Evolutionary conservation across 2,329 filamentous ascomycete genomes (phyloP), one percentile per base, ranked within the genome.

Genomic region (Endothia cerciana): DNA sequence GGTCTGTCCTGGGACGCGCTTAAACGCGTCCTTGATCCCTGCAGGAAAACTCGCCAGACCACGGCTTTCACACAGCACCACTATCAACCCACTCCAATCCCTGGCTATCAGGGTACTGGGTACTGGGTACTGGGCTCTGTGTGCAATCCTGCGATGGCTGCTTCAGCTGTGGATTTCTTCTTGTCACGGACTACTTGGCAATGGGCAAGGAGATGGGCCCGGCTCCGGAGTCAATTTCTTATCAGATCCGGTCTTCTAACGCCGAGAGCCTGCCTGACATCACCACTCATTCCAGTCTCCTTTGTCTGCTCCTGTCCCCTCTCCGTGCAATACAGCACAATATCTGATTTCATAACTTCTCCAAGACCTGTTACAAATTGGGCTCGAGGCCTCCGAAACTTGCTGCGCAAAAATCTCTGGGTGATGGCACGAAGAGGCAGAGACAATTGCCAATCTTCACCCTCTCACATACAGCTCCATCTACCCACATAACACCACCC

Each of bases 31-130:
- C 4, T 8, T 43, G 40, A 59, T 59, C 57, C 57, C 57, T 59
- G 57, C 15, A 45, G 22, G 33, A 40, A 30, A 45, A 45, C 40
- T 59, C 40, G 22, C 25, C 57, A 41, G 38, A 25, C 40, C 36
- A 57, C 56, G 28, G 36, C 30, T 15, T 58, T 51, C 40, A 25
- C 40, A 25, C 57, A 47, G 65, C 56, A 58, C 62, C 53, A 66
- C 38, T 53, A 57, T 28, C 57, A 58, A 60, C 57, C 62, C 62
- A 64, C 62, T 49, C 25, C 25, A 19, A 49, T 60, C 58, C 58
- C 33, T 51, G 47, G 47, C 47, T 17, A 30, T 28, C 47, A 51
- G 8, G 58, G 25, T 30, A 22, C 58, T 47, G 58, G 40, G 28
- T 19, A 22, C 8, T 62, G 22, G n/a, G 57, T n/a, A 30, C 40